Conservation (phyloP, 306 rosid genomes). For the Potentilla sterilis region DNA sequence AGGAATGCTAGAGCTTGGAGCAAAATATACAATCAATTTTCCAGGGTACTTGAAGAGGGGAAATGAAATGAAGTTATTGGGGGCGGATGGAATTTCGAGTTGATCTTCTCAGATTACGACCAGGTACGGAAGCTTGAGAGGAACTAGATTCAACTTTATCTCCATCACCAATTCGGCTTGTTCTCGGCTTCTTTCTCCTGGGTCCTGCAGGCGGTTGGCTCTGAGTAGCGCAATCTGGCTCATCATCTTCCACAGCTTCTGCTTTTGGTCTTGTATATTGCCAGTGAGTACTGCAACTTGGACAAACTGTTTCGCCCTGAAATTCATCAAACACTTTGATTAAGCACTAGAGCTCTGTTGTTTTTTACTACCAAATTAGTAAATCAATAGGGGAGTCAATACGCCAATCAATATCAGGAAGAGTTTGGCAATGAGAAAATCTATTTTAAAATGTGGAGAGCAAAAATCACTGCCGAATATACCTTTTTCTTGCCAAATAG, state of each 20-base stretch:
- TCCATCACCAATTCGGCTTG: conserved; percentile 26
- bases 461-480: neutral
- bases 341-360: conserved; percentile 4
- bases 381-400: conserved; percentile 5
- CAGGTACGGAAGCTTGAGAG: conserved; percentile 28
- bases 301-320: conserved; percentile 62
- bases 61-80: neutral
- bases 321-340: conserved; percentile 14
- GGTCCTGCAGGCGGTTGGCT: conserved; percentile 38
- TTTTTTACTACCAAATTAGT: conserved; percentile 2
- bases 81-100: conserved; percentile 31
- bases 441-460: neutral
- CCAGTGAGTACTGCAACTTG: conserved; percentile 68
- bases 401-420: neutral
- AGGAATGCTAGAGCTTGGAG: neutral
- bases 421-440: neutral
- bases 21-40: neutral
- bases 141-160: conserved; percentile 35
- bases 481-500: conserved; percentile 60
- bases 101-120: conserved; percentile 31
- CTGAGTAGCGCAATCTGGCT: conserved; percentile 26
- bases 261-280: conserved; percentile 40
- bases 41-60: neutral
- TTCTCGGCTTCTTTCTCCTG: conserved; percentile 39
- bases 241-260: conserved; percentile 42